A percentile compares a stretch with the other conserved stretches of the same genome.
Conservation (phyloP, 2,329 filamentous ascomycete species). For the Penicillium sp. region DNA sequence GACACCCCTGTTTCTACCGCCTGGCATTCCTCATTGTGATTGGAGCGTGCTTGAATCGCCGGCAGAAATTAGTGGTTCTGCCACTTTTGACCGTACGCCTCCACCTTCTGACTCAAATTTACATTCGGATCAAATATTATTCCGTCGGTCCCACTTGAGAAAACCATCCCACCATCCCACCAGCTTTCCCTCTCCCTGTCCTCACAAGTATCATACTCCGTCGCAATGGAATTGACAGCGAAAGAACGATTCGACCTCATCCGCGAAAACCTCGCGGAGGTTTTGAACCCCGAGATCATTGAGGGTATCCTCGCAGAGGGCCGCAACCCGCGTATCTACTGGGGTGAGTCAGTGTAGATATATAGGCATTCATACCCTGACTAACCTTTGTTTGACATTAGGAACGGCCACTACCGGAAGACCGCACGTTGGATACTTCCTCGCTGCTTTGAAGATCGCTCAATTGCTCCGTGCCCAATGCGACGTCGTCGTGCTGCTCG, state of each 20-base stretch:
- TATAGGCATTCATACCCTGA: background rate
- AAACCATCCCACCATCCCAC: background rate
- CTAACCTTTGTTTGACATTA: background rate
- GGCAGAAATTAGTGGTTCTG: background rate
- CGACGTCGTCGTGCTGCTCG: constrained; percentile 73
- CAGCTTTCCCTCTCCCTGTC: background rate
- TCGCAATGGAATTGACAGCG: background rate
- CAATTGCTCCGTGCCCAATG: constrained; percentile 84
- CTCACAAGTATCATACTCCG: background rate
- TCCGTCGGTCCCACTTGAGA: background rate
- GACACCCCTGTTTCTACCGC: too few relatives aligned
- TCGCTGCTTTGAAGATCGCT: constrained; percentile 84
- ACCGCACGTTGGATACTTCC: constrained; percentile 82
- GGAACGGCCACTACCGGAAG: constrained; percentile 3
- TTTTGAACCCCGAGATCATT: constrained; percentile 67
- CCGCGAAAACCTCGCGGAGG: constrained; percentile 75
- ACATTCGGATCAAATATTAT: background rate
- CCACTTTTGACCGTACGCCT: background rate
- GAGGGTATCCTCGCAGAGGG: constrained; percentile 31
- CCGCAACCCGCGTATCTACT: constrained; percentile 33
- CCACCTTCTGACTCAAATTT: background rate
- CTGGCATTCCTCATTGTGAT: too few relatives aligned
- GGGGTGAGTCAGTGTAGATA: constrained; percentile 23
- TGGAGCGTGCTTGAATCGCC: background rate
- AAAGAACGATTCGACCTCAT: constrained; percentile 57